These are phyloP conservation scores for Xylaria sp. DNA, from an alignment of 495 filamentous ascomycete genomes.

Conservation along the genomic window DNA sequence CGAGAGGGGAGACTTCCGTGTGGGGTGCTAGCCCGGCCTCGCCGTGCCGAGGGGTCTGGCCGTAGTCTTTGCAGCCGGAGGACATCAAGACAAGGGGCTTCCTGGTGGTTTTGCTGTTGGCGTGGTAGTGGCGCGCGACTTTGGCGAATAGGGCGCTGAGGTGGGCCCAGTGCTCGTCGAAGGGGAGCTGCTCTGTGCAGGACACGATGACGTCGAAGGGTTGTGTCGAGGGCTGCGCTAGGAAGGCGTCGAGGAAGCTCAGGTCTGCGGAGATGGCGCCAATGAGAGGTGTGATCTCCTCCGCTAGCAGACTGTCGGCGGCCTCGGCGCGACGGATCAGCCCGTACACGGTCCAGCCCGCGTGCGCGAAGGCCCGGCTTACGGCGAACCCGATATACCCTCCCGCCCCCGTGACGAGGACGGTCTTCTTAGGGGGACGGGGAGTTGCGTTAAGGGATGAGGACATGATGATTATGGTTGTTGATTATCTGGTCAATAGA, in stretches of 20 bases:
- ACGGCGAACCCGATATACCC: slow-evolving; percentile 54
- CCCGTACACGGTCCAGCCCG: slow-evolving; percentile 48
- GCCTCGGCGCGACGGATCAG: slow-evolving; percentile 43
- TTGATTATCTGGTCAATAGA: not conserved
- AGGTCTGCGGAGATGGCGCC: slow-evolving; percentile 39
- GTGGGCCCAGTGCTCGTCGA: slow-evolving; percentile 42
- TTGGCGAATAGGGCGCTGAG: slow-evolving; percentile 34
- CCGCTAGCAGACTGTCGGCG: slow-evolving; percentile 31
- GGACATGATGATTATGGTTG: not conserved
- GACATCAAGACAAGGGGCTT: slow-evolving; percentile 48
- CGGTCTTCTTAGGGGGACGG: slow-evolving; percentile 33
- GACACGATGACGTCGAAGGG: slow-evolving; percentile 47
- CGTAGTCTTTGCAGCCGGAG: slow-evolving; percentile 56
- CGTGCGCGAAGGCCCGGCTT: slow-evolving; percentile 47
- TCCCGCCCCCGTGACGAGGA: slow-evolving; percentile 52
- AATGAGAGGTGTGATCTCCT: slow-evolving; percentile 48
- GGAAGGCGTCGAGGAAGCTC: slow-evolving; percentile 28
- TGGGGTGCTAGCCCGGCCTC: slow-evolving; percentile 41
- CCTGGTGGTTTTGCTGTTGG: slow-evolving; percentile 5
- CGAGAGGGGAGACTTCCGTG: slow-evolving; percentile 45
- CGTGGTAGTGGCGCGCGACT: slow-evolving; percentile 27
- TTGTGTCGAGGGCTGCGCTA: slow-evolving; percentile 27
- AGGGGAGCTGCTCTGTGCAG: slow-evolving; percentile 45
- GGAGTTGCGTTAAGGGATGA: slow-evolving; percentile 7
- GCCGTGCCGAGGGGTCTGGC: slow-evolving; percentile 42